Evolutionary conservation across 148 eudicot genomes (phyloP), one percentile per base, ranked within the genome.

Genomic region (Chenopodium quinoa): DNA sequence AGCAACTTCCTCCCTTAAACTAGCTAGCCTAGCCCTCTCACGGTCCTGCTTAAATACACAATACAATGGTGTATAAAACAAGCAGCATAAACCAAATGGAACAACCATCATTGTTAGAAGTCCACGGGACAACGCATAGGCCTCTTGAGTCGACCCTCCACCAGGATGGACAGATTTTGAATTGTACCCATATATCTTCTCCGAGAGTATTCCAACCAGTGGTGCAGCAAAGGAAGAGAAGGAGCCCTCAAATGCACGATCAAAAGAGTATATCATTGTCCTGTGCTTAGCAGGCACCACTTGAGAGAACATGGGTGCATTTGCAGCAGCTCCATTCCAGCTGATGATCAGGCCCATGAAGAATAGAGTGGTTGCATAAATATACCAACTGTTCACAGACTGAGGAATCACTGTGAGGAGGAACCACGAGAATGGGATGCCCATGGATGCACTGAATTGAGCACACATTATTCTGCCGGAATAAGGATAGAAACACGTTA

Each of bases 201-300:
- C 98, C 4, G 98, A 86, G 9, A 96, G 89, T 71, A 96, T 93
- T 23, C 99, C 99, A 12, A 96, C 99, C 66, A 96, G 32, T 11
- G 99, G 99, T 75, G 99, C 95, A 40, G 99, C 99, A 78, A 96
- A 92, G 4, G 99, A 93, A n/a, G 99, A 91, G 84, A 96, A 91
- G 20, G 98, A 93, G 0, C 85, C 98, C 68, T 96, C 99, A 78
- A 92, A 92, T 9, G 99, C 97, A 0, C 99, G 93, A 81, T 96
- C 97, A 82, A 92, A 96, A 52, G 99, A 97, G 71, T 96, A 96
- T 25, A 96, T 93, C 98, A 93, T 96, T 71, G 99, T 96, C 62
- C 98, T 90, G 86, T 96, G 94, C 54, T 86, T 92, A 37, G 90
- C 72, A 2, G 99, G 99, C 60, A 93, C 99, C 63, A 93, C 98